These are phyloP conservation scores for Eimeria zaria DNA, from an alignment of 169 alveolate species.

Conservation along the genomic window DNA sequence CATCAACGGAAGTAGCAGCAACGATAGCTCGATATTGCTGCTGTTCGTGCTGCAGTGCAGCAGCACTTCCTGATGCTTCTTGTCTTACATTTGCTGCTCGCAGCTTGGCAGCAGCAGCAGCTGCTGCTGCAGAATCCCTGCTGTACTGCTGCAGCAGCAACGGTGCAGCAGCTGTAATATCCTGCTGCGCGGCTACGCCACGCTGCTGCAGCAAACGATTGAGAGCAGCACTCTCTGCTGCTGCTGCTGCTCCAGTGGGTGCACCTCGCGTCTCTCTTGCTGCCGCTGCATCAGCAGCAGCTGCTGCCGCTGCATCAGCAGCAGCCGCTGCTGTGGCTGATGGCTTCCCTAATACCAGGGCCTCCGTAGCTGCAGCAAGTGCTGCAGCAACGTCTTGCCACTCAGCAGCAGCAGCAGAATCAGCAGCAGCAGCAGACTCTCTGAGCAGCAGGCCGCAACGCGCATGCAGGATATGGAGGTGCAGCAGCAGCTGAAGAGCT, in stretches of 20 bases:
- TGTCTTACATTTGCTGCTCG: slow-evolving; percentile 20
- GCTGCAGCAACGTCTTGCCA: slow-evolving; percentile 7
- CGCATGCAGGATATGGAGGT: slow-evolving; percentile 50
- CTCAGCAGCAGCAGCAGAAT: slow-evolving; percentile 32
- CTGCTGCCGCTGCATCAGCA: slow-evolving; percentile 1
- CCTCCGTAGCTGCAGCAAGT: slow-evolving; percentile 32
- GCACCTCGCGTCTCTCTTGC: neutral
- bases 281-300: neutral
- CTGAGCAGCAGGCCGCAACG: slow-evolving; percentile 42
- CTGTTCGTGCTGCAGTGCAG: slow-evolving; percentile 13
- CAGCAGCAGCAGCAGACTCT: neutral
- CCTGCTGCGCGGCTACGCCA: slow-evolving; percentile 28
- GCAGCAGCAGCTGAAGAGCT: slow-evolving; percentile 52
- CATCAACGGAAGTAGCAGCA: slow-evolving; percentile 43
- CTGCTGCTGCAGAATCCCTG: slow-evolving; percentile 19
- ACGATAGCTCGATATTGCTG: neutral
- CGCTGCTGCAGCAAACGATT: neutral
- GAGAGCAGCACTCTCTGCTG: slow-evolving; percentile 35
- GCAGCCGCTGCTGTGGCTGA: slow-evolving; percentile 1
- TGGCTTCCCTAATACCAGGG: neutral
- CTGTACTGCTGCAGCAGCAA: slow-evolving; percentile 57
- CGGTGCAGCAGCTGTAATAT: slow-evolving; percentile 12
- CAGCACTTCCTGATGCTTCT: slow-evolving; percentile 10
- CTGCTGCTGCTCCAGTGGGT: slow-evolving; percentile 29
- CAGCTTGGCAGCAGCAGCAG: slow-evolving; percentile 59